These are phyloP conservation scores for Coniochaeta sp. DNA, from an alignment of 2,329 filamentous ascomycete species.

Conservation along the genomic window DNA sequence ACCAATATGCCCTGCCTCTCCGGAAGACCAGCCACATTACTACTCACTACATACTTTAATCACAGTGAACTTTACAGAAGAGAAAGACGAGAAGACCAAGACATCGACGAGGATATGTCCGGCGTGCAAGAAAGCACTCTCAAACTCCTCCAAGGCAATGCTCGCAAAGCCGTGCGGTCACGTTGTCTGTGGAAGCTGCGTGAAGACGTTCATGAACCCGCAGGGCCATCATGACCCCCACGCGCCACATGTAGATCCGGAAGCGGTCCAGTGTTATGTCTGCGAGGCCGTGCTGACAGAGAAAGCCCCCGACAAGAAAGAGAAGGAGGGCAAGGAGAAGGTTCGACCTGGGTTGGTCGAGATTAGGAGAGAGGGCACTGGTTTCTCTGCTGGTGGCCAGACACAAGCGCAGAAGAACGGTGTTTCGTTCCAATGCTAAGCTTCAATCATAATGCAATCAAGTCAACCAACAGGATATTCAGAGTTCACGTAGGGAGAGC, in stretches of 20 bases:
- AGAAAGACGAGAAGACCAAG: conserved; percentile 43
- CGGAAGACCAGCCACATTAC: conserved; percentile 56
- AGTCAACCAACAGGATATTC: neutral
- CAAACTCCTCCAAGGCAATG: conserved; percentile 75
- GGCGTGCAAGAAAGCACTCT: conserved; percentile 74
- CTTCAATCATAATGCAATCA: neutral
- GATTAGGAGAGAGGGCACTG: conserved; percentile 59
- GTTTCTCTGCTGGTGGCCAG: conserved; percentile 80
- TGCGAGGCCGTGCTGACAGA: conserved; percentile 72
- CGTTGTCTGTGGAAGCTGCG: conserved; percentile 79
- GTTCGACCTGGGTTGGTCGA: conserved; percentile 57
- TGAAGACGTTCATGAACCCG: conserved; percentile 72
- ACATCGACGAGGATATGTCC: conserved; percentile 57
- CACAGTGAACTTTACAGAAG: conserved; percentile 68
- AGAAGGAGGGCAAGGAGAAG: conserved; percentile 32
- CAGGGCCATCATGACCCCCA: conserved; percentile 51
- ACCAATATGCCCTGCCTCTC: conserved; percentile 71
- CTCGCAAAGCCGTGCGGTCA: conserved; percentile 86
- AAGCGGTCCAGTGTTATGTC: conserved; percentile 67
- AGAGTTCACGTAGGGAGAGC: neutral
- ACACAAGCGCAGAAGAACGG: conserved; percentile 74
- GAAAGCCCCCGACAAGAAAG: conserved; percentile 27
- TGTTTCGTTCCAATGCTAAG: conserved; percentile 73
- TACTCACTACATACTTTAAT: conserved; percentile 76
- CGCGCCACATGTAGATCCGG: conserved; percentile 35